These are phyloP conservation scores for Ogataea trehaloabstinens DNA, from an alignment of 805 yeast species.

Conservation along the genomic window DNA sequence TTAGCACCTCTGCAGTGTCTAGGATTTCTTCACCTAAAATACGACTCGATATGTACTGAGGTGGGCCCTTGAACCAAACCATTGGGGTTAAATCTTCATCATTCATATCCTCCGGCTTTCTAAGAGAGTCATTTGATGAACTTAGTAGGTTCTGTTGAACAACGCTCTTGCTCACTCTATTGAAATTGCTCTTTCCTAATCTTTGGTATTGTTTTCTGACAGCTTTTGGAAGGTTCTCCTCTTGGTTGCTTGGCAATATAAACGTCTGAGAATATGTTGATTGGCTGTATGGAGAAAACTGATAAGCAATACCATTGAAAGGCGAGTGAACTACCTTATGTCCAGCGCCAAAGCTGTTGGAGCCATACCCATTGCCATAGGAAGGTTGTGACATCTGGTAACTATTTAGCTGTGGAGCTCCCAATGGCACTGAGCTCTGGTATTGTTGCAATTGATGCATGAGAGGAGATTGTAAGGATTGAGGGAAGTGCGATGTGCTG, in stretches of 20 bases:
- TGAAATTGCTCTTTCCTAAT: constrained; percentile 33
- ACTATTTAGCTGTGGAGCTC: constrained; percentile 7
- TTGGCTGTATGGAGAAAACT: constrained; percentile 31
- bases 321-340: constrained; percentile 34
- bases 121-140: constrained; percentile 15
- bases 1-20: constrained; percentile 8
- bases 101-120: constrained; percentile 19
- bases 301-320: constrained; percentile 28
- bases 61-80: constrained; percentile 71
- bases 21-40: constrained; percentile 24
- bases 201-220: constrained; percentile 31
- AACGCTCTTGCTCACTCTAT: constrained; percentile 20
- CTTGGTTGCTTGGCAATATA: constrained; percentile 35
- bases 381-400: constrained; percentile 12
- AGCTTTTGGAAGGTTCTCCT: constrained; percentile 32
- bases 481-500: constrained; percentile 1
- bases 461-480: constrained; percentile 4
- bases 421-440: constrained; percentile 9
- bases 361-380: constrained; percentile 7
- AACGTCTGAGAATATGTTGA: constrained; percentile 34
- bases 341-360: constrained; percentile 14
- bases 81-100: constrained; percentile 33
- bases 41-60: constrained; percentile 45
- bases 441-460: constrained; percentile 13
- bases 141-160: constrained; percentile 22